Evolutionary conservation across 169 alveolate species (phyloP).

Genomic region (Eimeria sp.): DNA sequence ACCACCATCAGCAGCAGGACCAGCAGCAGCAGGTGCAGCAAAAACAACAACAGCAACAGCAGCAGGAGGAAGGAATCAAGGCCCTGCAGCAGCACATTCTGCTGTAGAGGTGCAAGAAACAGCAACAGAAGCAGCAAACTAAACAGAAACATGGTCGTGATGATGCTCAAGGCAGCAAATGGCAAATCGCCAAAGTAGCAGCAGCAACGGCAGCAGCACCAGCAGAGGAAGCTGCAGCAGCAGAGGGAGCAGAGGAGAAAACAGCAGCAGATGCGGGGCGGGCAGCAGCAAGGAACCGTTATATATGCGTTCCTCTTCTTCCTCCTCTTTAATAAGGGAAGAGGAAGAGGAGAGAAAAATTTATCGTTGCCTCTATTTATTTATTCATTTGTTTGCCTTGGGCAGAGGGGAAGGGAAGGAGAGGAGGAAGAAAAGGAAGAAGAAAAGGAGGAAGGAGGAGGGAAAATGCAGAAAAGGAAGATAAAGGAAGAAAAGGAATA

Average conservation of each 20-base stretch:
- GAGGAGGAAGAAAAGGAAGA: background rate
- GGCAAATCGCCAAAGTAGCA: background rate
- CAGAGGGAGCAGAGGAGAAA: background rate
- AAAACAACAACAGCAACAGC: background rate
- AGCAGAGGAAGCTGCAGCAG: background rate
- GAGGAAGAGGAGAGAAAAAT: too few relatives aligned
- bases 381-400: too few relatives aligned
- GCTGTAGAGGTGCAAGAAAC: background rate
- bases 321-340: too few relatives aligned
- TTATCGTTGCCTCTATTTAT: too few relatives aligned
- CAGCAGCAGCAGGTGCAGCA: background rate
- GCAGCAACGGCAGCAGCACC: background rate
- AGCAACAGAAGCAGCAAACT: background rate
- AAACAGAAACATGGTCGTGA: background rate
- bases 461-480: too few relatives aligned
- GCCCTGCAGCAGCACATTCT: background rate
- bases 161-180: background rate
- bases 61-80: background rate
- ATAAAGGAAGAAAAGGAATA: too few relatives aligned
- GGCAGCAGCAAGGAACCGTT: too few relatives aligned
- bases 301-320: too few relatives aligned
- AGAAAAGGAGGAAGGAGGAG: too few relatives aligned
- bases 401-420: background rate
- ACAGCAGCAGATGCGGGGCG: background rate
- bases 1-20: background rate